These are phyloP conservation scores for Peltaster fructicola DNA, from an alignment of 2,329 filamentous ascomycete species.

Conservation along the genomic window DNA sequence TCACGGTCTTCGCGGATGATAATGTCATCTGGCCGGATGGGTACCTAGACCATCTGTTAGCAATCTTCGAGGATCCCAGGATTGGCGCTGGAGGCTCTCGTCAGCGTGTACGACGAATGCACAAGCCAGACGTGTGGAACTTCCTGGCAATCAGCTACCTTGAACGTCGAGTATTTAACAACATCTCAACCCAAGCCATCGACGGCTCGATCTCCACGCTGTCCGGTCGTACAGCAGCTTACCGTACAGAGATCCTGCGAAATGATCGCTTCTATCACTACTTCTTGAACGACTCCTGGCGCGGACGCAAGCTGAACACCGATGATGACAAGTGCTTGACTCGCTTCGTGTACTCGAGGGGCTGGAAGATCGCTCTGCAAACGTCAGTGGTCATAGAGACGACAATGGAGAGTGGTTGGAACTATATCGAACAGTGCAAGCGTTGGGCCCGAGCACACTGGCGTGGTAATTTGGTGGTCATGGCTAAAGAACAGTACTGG, in stretches of 20 bases:
- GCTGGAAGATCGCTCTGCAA: conserved; percentile 40
- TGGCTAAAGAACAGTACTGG: conserved; percentile 23
- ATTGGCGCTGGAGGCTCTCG: conserved; percentile 40
- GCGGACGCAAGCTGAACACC: conserved; percentile 30
- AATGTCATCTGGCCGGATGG: conserved; percentile 18
- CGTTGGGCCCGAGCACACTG: conserved; percentile 43
- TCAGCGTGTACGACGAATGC: conserved; percentile 33
- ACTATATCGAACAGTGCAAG: conserved; percentile 35
- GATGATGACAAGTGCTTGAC: conserved; percentile 49
- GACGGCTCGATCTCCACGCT: conserved; percentile 43
- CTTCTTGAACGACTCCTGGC: conserved; percentile 35
- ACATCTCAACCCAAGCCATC: conserved; percentile 35
- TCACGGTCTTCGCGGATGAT: conserved; percentile 20
- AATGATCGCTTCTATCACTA: conserved; percentile 23
- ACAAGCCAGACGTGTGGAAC: conserved; percentile 25
- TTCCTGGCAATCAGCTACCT: conserved; percentile 42
- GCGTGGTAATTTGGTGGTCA: conserved; percentile 35
- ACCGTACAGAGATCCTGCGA: conserved; percentile 34
- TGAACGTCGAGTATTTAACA: conserved; percentile 45
- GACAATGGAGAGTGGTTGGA: conserved; percentile 31
- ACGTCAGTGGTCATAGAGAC: conserved; percentile 34
- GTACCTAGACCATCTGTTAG: conserved; percentile 17
- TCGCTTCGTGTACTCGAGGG: conserved; percentile 31
- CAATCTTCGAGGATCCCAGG: conserved; percentile 24
- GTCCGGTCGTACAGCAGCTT: conserved; percentile 36